A percentile compares a stretch with the other conserved stretches of the same genome.
Evolutionary conservation across 306 rosid species (phyloP).

Genomic region (Begonia masoniana): DNA sequence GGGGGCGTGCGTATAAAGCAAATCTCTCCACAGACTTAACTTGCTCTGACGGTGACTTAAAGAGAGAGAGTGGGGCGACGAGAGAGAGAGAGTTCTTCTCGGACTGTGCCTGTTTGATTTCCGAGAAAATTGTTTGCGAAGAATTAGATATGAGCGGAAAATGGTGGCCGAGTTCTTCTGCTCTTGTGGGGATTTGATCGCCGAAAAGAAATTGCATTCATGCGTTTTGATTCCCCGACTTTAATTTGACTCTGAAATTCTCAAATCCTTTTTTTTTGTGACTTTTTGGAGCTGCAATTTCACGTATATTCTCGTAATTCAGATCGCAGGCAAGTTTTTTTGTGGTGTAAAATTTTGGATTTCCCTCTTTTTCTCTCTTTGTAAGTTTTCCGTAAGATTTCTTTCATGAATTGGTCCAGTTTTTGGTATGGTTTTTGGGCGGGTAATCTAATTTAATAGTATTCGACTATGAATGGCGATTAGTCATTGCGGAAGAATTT

Average conservation of each 20-base stretch:
- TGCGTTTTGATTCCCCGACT: conserved; percentile 6
- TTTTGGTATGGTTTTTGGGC: not conserved
- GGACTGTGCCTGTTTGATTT: conserved; percentile 37
- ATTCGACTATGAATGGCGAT: not conserved
- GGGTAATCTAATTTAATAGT: not conserved
- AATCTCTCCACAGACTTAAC: not conserved
- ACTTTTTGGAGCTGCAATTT: not conserved
- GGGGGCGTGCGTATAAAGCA: not conserved
- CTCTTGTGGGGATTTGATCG: no score
- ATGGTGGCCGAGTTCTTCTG: not conserved
- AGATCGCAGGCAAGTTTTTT: not conserved
- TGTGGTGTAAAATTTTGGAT: not conserved
- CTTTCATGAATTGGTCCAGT: not conserved
- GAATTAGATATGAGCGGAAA: conserved; percentile 1
- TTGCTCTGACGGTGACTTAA: conserved; percentile 1
- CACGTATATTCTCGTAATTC: not conserved
- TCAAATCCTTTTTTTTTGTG: not conserved
- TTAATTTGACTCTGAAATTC: conserved; percentile 6
- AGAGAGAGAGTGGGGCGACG: conserved; percentile 5
- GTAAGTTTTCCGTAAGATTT: no score
- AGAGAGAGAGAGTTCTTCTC: conserved; percentile 16
- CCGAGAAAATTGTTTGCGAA: conserved; percentile 6
- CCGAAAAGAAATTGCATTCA: conserved; percentile 4
- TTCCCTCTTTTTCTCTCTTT: not conserved
- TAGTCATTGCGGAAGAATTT: no score